These are phyloP conservation scores for Epicoccum sorghinum DNA, from an alignment of 2,329 filamentous ascomycete species.

Conservation along the genomic window DNA sequence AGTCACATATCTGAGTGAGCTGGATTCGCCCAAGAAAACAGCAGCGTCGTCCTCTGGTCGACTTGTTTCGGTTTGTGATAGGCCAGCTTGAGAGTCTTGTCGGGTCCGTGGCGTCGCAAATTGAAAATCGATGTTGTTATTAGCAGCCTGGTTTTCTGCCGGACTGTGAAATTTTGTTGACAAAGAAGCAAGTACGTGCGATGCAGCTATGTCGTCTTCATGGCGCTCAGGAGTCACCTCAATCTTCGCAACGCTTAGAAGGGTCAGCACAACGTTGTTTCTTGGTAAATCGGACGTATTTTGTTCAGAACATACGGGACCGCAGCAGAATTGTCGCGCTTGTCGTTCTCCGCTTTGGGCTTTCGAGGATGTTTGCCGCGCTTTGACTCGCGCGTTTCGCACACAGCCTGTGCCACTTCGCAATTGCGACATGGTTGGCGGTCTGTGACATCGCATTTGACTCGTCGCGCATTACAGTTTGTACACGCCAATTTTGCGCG, in stretches of 20 bases:
- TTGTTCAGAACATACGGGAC: conserved; percentile 21
- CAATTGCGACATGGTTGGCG: conserved; percentile 54
- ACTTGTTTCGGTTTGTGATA: conserved; percentile 22
- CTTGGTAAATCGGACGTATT: not conserved
- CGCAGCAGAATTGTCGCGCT: conserved; percentile 8
- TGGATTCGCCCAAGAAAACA: conserved; percentile 56
- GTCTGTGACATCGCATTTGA: conserved; percentile 56
- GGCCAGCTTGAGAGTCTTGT: conserved; percentile 15
- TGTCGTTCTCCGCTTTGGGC: conserved; percentile 25
- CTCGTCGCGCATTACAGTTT: conserved; percentile 53
- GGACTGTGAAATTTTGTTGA: conserved; percentile 36
- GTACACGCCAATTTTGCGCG: conserved; percentile 54
- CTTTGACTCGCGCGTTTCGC: conserved; percentile 52
- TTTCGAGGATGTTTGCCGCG: conserved; percentile 50
- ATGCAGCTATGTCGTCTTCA: conserved; percentile 38
- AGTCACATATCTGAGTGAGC: conserved; percentile 57
- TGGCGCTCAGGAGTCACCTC: conserved; percentile 26
- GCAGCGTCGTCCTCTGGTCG: conserved; percentile 34
- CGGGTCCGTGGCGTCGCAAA: conserved; percentile 20
- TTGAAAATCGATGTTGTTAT: conserved; percentile 17
- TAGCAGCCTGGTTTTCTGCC: conserved; percentile 18
- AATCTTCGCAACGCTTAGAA: conserved; percentile 4
- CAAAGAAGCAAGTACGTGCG: conserved; percentile 36
- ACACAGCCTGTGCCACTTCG: conserved; percentile 43
- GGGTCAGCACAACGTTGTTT: conserved; percentile 1